phyloP scores from a whole-genome alignment of 2,329 filamentous ascomycete species.

The Aspergillus tubingensis region DNA sequence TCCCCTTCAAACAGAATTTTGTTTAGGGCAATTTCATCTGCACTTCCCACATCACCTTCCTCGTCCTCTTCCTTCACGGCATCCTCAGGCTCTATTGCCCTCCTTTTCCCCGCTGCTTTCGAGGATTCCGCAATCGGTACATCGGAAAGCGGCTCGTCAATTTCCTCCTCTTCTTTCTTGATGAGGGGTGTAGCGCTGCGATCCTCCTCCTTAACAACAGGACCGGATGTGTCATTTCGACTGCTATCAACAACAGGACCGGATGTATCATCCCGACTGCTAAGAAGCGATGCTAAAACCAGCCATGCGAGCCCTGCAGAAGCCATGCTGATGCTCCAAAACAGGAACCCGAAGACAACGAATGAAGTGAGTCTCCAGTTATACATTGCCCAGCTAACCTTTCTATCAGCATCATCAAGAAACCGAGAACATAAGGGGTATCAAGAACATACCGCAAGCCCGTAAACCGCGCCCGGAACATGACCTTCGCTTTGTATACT shows the following conservation, averaged over 20 bases:
- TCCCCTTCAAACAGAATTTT: constrained; percentile 11
- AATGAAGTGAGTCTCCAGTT: constrained; percentile 73
- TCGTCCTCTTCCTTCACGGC: constrained; percentile 10
- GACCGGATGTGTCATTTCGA: constrained; percentile 17
- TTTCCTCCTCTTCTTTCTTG: constrained; percentile 17
- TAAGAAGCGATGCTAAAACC: constrained; percentile 50
- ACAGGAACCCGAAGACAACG: constrained; percentile 65
- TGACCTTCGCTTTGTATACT: constrained; percentile 70
- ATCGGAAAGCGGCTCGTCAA: constrained; percentile 10
- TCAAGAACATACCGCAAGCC: constrained; percentile 60
- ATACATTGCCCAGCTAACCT: constrained; percentile 76
- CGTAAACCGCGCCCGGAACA: constrained; percentile 71
- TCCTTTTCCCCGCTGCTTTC: constrained; percentile 24
- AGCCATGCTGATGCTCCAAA: constrained; percentile 75
- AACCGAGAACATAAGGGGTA: background rate
- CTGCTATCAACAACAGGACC: constrained; percentile 12
- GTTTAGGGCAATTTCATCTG: constrained; percentile 11
- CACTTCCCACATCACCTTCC: constrained; percentile 21
- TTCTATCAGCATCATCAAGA: constrained; percentile 20
- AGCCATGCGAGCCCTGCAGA: constrained; percentile 69
- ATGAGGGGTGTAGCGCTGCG: constrained; percentile 21
- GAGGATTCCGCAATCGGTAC: constrained; percentile 8
- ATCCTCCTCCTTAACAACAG: constrained; percentile 19
- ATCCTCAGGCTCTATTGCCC: constrained; percentile 22
- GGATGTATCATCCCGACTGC: constrained; percentile 19